phyloP scores from a whole-genome alignment of 1,284 basidiomycete species.

The Apiotrichum gamsii region DNA sequence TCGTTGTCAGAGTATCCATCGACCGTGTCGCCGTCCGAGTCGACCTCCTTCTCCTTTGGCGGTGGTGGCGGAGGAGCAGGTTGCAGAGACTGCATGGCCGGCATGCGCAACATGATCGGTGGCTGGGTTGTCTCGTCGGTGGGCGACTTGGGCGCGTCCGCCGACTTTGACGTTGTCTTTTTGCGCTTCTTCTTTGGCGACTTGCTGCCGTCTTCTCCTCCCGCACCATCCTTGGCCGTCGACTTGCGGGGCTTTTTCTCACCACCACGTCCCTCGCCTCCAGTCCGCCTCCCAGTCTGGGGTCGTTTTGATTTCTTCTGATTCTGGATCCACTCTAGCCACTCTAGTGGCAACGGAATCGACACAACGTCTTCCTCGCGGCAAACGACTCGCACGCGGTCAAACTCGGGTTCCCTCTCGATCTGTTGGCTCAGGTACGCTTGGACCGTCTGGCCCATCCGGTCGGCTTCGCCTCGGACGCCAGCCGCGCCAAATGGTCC shows the following conservation, averaged over 20 bases:
- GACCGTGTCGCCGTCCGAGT: constrained; percentile 41
- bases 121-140: neutral
- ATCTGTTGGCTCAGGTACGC: constrained; percentile 19
- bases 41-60: constrained; percentile 23
- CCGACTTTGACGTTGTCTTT: neutral
- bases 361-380: constrained; percentile 24
- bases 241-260: too few relatives aligned
- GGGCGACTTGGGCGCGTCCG: neutral
- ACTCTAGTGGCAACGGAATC: constrained; percentile 21
- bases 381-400: constrained; percentile 34
- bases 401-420: constrained; percentile 20
- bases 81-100: neutral
- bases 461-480: neutral
- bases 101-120: neutral
- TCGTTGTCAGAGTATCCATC: constrained; percentile 28
- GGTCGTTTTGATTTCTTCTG: too few relatives aligned
- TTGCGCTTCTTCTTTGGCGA: too few relatives aligned
- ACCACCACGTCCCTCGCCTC: neutral
- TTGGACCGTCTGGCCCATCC: constrained; percentile 23
- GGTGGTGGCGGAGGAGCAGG: too few relatives aligned
- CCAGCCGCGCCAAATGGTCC: neutral
- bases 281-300: too few relatives aligned
- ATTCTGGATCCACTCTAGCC: constrained; percentile 7
- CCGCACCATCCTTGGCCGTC: neutral
- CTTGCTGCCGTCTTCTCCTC: neutral